Evolutionary conservation across 2,329 filamentous ascomycete species (phyloP), one percentile per base, ranked within the genome.

Genomic region (Xylogone sp.): DNA sequence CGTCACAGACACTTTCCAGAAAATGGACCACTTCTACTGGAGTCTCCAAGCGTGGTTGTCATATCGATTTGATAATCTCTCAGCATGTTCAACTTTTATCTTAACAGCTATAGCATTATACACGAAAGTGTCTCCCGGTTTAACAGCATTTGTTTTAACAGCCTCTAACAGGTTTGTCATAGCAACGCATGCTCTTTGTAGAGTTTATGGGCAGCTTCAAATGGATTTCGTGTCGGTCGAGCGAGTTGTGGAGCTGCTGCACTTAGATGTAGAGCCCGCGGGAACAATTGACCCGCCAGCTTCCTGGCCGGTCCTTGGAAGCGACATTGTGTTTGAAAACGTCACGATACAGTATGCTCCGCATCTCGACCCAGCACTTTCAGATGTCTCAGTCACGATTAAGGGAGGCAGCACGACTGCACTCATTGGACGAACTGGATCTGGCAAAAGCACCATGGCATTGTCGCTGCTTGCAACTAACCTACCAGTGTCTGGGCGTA

Each of bases 11-110:
- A 84, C 84, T 18, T 96, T 96, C 65, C 92, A 96, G 67, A 90
- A 90, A 65, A 94, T 96, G 79, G 92, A 97, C 62, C 92, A 97
- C 67, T 96, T 96, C 71, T 96, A 95, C 71, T 96, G 91, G 87
- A 88, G 85, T 53, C 76, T 95, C 43, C 90, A 95, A 58, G 83
- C 84, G 7, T 96, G 91, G 91, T 76, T 96, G 2, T 84, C 85
- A 65, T 90, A 87, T 62, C 83, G 91, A 12, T 93, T 94, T 51
- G 86, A 90, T 59, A 69, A 75, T 8, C 70, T 92, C 5, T 90
- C 90, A 0, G 87, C 87, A 0, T 65, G 81, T 3, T 89, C 89
- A 7, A 90, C 88, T 0, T 87, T 93, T 53, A 70, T 83, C 0
- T 72, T 96, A 48, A 89, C 90, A 1, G 67, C 86, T 1, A 78